Base-by-base conservation (phyloP, 805 yeast genomes). In the Hanseniaspora nectarophila region DNA sequence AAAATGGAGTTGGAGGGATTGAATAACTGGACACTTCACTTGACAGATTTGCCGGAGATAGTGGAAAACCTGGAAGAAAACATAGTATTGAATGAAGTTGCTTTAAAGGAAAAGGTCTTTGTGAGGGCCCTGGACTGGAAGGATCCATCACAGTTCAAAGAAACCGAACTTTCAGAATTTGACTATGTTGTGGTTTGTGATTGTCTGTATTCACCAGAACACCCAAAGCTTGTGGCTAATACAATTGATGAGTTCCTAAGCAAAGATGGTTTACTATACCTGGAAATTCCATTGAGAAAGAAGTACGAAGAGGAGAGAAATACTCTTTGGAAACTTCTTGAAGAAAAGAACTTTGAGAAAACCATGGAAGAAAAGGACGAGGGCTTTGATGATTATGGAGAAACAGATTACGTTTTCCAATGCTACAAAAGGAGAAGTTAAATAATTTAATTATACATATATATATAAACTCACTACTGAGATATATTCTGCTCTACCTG, bases 361-460 rank as follows among this genome's bases (percentile, higher is more conserved):
- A 56, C 61, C 0, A 64, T 65, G 5, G 67, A 69, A 39, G 73
- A 67, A 10, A 59, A 64, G 3, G 87, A 84, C 54, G 66, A 72
- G 4, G 97, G 96, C 0, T 68, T 67, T 52, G 98, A 90, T 61
- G 97, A 89, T 62, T 89, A 87, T 70, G 97, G 97, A 0, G 73
- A 72, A 29, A 80, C 80, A 51, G 62, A 70, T 24, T 89, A 80
- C 60, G 43, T 49, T 18, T 49, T 42, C 24, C 43, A 49, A 34
- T 18, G n/a, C 33, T 49, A 26, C 33, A 20, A 34, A 45, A 45
- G 33, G 26, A n/a, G 2, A 6, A n/a, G n/a, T n/a, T n/a, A n/a
- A n/a, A n/a, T n/a, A n/a, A n/a, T n/a, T n/a, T n/a, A n/a, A n/a
- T n/a, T n/a, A n/a, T 13, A 34, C n/a, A 8, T 3, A 34, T 16